Base-by-base conservation (phyloP, 176 grass and related monocot species). In the Urochloa ruziziensis region DNA sequence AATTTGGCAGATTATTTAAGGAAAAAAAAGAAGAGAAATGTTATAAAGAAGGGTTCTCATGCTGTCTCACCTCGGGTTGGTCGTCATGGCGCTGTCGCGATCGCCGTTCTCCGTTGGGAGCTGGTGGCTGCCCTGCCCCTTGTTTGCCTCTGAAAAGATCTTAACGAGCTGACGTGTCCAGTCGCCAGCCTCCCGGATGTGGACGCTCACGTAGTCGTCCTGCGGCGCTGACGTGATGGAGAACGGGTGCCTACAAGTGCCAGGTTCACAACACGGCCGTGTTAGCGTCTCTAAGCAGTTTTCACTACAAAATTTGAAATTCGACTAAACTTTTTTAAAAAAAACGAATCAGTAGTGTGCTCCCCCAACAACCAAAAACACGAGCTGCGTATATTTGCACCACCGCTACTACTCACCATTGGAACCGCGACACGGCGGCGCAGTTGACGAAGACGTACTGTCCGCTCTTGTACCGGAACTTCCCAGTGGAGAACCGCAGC, bases 381-480 rank as follows among this genome's bases (percentile, higher is more conserved):
- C n/a, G n/a, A n/a, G n/a, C n/a, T n/a, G n/a, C n/a, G n/a, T n/a
- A n/a, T n/a, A n/a, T n/a, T n/a, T n/a, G 21, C 53, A 57, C 2
- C n/a, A n/a, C n/a, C n/a, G n/a, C n/a, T 37, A 37, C 4, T 7
- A 4, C 47, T 2, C 82, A 97, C 94, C 95, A 98, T 62, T 98
- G 86, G 78, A 98, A 98, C 0, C 90, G 92, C 34, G 95, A 98
- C 17, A 98, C 95, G 29, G 86, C 95, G 16, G 92, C 78, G 73
- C 95, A 98, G 72, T 98, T 98, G 66, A 98, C 82, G 82, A 98
- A 94, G 64, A 94, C 91, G 85, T 98, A 98, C 72, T 98, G 95
- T 0, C 95, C 95, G 39, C 95, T 98, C 80, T 42, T 81, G 84
- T 93, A 95, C 28, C 85, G 70, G 90, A 98, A 98, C 0, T 84